Base-by-base conservation (phyloP, 768 basidiomycete genomes). In the Imleria badia region DNA sequence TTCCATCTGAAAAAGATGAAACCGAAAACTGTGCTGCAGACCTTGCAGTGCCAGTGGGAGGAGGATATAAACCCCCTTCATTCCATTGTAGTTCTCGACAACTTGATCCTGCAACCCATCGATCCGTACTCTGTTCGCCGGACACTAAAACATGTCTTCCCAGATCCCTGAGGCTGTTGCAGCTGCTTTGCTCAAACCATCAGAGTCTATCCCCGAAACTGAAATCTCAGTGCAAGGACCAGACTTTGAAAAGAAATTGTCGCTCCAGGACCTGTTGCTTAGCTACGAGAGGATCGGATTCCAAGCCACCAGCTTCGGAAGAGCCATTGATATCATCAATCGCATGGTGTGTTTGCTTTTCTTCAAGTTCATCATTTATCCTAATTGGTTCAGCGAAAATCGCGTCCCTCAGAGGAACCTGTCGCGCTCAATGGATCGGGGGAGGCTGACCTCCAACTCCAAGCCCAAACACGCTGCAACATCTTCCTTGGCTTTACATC, bases 251-350 rank as follows among this genome's bases (percentile, higher is more conserved):
- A 47, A 23, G 10, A 5, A 1, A 15, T 5, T 47, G 22, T 23
- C 34, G 5, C 45, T 47, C 45, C 20, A 23, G 22, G 45, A 35
- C 23, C 19, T 47, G 12, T 13, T 47, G 23, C 33, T 6, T n/a
- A 47, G 45, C 12, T 47, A 35, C 5, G 45, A 47, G 22, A 47
- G 34, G 45, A 47, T 47, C 11, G 34, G 45, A 6, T 47, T 47
- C 33, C 45, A 47, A 47, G 45, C 45, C 22, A 47, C 45, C 34
- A 47, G 45, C 45, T 35, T 47, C 12, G 45, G 45, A 35, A 47
- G 33, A 23, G 45, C 45, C 7, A 22, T 47, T 12, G 22, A 35
- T 20, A 47, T 47, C 33, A 15, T 47, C 34, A 35, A 47, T 23
- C 45, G 20, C 33, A 47, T 47, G 45, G 45, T 47, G 15, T 8